These are phyloP conservation scores for Xylaria multiplex DNA, from an alignment of 2,329 filamentous ascomycete genomes.

Conservation along the genomic window DNA sequence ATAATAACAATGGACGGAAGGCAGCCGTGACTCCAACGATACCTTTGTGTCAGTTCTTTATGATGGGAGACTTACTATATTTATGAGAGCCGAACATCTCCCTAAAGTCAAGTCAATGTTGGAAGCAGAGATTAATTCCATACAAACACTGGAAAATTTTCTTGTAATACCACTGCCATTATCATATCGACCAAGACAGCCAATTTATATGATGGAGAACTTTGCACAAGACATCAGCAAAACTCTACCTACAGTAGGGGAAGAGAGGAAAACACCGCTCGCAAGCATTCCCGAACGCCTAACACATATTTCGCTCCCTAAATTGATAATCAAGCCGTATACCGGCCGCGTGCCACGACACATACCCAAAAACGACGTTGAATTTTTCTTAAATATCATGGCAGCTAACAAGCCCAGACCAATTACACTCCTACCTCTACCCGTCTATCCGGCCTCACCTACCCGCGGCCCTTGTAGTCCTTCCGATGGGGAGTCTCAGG, in stretches of 20 bases:
- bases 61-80: neutral
- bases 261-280: neutral
- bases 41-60: slow-evolving; percentile 3
- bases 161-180: neutral
- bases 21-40: neutral
- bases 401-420: neutral
- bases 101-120: neutral
- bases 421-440: neutral
- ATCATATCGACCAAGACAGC: neutral
- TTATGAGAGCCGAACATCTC: neutral
- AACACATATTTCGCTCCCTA: slow-evolving; percentile 19
- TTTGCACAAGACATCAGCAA: neutral
- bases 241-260: neutral
- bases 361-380: neutral
- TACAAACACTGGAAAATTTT: neutral
- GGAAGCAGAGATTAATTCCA: neutral
- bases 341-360: slow-evolving; percentile 2
- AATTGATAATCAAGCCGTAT: slow-evolving; percentile 4
- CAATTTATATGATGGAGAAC: slow-evolving; percentile 1
- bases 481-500: neutral
- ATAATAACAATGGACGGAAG: neutral
- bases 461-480: neutral
- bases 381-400: neutral
- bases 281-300: neutral
- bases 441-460: neutral